These are phyloP conservation scores for Fraxinus anomala DNA, from an alignment of 257 asterid species.

Conservation along the genomic window DNA sequence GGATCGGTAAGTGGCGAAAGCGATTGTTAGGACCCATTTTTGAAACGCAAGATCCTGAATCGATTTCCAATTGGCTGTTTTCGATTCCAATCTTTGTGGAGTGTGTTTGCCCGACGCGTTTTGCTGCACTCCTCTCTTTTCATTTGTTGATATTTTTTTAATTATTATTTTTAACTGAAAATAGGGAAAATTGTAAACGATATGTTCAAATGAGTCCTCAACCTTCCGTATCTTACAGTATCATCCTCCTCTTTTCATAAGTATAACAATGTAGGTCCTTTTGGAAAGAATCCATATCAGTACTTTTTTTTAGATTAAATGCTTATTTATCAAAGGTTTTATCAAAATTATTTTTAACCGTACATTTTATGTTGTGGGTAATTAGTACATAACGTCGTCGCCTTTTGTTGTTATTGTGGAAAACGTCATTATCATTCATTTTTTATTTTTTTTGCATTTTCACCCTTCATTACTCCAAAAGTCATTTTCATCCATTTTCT, in stretches of 20 bases:
- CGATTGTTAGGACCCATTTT: constrained; percentile 2
- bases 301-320: too few species aligned
- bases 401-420: too few species aligned
- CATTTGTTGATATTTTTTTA: neutral
- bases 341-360: too few species aligned
- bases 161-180: neutral
- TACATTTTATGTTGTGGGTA: too few species aligned
- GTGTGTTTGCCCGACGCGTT: constrained; percentile 10
- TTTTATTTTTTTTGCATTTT: too few species aligned
- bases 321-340: too few species aligned
- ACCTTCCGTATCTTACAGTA: neutral
- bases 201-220: neutral
- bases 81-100: constrained; percentile 14
- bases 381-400: too few species aligned
- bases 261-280: too few species aligned
- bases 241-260: neutral
- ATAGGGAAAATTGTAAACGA: neutral
- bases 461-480: too few species aligned
- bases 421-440: too few species aligned
- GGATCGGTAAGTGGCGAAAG: neutral
- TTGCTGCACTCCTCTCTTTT: neutral
- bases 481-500: too few species aligned
- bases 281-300: too few species aligned
- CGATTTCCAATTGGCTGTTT: constrained; percentile 14
- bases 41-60: constrained; percentile 7